phyloP scores from a whole-genome alignment of 352 stramenopile species.

The Elongisporangium prolatum region DNA sequence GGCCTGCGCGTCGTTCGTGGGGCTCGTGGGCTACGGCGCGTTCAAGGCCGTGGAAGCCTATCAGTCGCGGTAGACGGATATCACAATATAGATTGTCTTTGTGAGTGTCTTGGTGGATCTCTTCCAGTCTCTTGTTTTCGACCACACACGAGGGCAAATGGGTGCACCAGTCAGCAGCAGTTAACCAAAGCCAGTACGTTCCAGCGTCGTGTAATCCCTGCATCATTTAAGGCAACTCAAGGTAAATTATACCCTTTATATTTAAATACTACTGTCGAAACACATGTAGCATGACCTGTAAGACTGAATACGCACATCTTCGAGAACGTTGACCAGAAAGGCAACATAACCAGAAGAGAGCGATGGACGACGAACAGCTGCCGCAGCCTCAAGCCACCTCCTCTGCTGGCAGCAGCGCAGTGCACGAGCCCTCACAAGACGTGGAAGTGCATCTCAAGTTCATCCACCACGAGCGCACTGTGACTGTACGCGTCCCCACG shows the following conservation, averaged over 20 bases:
- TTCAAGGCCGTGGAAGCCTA: conserved; percentile 41
- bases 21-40: conserved; percentile 55
- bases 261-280: background rate
- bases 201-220: background rate
- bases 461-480: conserved; percentile 19
- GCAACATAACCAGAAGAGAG: background rate
- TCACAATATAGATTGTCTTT: background rate
- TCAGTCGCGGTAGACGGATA: background rate
- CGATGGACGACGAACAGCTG: background rate
- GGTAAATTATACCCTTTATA: no score
- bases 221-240: no score
- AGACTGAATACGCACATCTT: background rate
- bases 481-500: conserved; percentile 16
- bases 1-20: conserved; percentile 41
- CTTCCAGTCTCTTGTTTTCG: background rate
- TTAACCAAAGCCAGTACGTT: background rate
- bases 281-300: background rate
- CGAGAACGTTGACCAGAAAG: background rate
- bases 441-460: conserved; percentile 37
- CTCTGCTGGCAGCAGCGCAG: background rate
- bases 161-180: background rate
- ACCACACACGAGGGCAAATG: background rate
- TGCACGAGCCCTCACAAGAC: background rate
- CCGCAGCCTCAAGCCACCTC: no score
- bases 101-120: background rate